A percentile compares a stretch with the other conserved stretches of the same genome.
These are phyloP conservation scores for Castanea crenata DNA, from an alignment of 306 rosid genomes.

Conservation along the genomic window DNA sequence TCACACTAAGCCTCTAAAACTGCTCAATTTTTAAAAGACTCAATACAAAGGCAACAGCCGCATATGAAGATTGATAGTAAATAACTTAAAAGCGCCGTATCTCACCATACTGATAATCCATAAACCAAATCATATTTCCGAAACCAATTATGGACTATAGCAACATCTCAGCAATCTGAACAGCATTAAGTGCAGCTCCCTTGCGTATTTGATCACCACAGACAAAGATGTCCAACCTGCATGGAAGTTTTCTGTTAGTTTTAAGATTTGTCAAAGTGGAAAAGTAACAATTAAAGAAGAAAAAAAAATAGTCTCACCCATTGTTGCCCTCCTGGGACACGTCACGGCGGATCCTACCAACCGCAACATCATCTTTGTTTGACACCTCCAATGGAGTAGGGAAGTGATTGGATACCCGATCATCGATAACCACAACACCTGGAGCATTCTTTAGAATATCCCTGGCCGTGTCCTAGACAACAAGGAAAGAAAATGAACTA, in stretches of 20 bases:
- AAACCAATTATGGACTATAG: constrained; percentile 30
- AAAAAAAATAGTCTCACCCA: constrained; percentile 47
- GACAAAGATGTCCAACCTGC: constrained; percentile 88
- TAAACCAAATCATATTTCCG: neutral
- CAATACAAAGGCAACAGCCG: neutral
- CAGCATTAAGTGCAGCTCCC: constrained; percentile 97
- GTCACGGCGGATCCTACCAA: constrained; percentile 89
- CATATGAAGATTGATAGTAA: neutral
- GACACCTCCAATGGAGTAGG: constrained; percentile 97
- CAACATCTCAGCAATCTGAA: constrained; percentile 96
- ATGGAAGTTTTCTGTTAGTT: constrained; percentile 23
- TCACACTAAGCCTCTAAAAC: constrained; percentile 5
- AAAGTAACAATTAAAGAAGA: neutral
- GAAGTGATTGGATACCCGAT: constrained; percentile 69
- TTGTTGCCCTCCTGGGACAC: constrained; percentile 79
- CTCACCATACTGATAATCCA: constrained; percentile 2
- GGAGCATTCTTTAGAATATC: constrained; percentile 79
- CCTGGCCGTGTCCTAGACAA: constrained; percentile 68
- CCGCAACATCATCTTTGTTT: constrained; percentile 88
- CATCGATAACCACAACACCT: constrained; percentile 86
- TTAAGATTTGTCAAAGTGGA: constrained; percentile 10
- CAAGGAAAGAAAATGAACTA: neutral
- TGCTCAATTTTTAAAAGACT: neutral
- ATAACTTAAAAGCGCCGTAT: neutral
- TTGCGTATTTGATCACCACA: constrained; percentile 99